Percentiles rank a stretch among this genome's conserved stretches.
Evolutionary conservation across 768 basidiomycete genomes (phyloP).

Genomic region (Suillus ampliporus): DNA sequence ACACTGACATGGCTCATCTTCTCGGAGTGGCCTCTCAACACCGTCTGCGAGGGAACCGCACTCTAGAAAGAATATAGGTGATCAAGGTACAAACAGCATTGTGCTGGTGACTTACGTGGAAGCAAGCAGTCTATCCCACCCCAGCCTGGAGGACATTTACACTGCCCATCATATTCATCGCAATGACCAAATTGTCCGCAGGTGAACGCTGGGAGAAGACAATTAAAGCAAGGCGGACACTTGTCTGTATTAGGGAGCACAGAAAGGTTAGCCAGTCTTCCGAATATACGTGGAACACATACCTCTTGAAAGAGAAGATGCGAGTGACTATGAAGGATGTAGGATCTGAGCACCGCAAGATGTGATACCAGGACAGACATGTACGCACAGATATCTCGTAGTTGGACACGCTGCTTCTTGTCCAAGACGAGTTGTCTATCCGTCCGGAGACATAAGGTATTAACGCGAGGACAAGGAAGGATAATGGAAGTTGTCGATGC

Average conservation of each 20-base stretch:
- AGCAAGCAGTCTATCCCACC: constrained; percentile 94
- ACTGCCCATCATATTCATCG: constrained; percentile 92
- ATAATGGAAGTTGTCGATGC: background rate
- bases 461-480: background rate
- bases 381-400: constrained; percentile 33
- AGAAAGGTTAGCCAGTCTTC: background rate
- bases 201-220: constrained; percentile 86
- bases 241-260: constrained; percentile 42
- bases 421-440: constrained; percentile 13
- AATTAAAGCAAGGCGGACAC: constrained; percentile 96
- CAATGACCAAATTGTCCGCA: constrained; percentile 95
- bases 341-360: constrained; percentile 8
- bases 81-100: constrained; percentile 11
- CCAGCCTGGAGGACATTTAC: constrained; percentile 97
- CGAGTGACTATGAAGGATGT: constrained; percentile 26
- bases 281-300: background rate
- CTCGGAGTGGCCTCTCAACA: constrained; percentile 79
- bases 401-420: constrained; percentile 21
- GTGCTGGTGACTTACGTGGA: constrained; percentile 68
- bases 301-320: constrained; percentile 26
- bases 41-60: constrained; percentile 96
- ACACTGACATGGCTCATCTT: constrained; percentile 82
- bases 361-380: background rate
- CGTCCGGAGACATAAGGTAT: constrained; percentile 10
- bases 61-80: constrained; percentile 52